phyloP scores from a whole-genome alignment of 257 asterid genomes.

The Solanum stenotomum region DNA sequence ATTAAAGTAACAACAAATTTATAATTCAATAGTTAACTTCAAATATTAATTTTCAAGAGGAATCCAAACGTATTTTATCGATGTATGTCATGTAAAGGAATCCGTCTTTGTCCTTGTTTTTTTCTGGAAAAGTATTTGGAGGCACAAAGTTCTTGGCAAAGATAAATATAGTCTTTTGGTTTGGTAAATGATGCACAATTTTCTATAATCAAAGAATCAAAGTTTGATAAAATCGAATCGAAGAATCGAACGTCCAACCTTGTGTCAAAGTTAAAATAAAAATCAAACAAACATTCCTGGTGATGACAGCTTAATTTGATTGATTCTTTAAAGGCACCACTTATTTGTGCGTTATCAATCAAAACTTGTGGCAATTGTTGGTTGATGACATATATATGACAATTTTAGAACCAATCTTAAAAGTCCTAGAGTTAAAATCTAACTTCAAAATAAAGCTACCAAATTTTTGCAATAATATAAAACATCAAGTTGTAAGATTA shows the following conservation, averaged over 20 bases:
- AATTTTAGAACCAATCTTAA: not conserved
- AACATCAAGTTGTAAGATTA: not conserved
- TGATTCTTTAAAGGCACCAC: not conserved
- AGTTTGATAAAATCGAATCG: too few relatives aligned
- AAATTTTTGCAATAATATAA: not conserved
- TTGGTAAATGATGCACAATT: too few relatives aligned
- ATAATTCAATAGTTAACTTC: too few relatives aligned
- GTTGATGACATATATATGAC: not conserved
- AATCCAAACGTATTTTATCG: too few relatives aligned
- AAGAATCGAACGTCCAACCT: not conserved
- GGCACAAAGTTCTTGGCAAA: not conserved
- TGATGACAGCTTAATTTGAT: not conserved
- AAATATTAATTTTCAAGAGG: too few relatives aligned
- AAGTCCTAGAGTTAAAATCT: not conserved
- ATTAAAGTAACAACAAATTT: too few relatives aligned
- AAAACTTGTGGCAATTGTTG: not conserved
- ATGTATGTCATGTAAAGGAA: not conserved
- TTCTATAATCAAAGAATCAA: too few relatives aligned
- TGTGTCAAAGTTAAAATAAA: not conserved
- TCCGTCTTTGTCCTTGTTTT: not conserved
- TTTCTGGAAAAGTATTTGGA: not conserved
- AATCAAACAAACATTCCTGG: not conserved
- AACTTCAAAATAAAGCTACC: not conserved
- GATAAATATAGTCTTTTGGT: not conserved
- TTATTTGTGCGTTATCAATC: not conserved